Conservation (phyloP, 768 basidiomycete species). For the Scleroderma bovista region DNA sequence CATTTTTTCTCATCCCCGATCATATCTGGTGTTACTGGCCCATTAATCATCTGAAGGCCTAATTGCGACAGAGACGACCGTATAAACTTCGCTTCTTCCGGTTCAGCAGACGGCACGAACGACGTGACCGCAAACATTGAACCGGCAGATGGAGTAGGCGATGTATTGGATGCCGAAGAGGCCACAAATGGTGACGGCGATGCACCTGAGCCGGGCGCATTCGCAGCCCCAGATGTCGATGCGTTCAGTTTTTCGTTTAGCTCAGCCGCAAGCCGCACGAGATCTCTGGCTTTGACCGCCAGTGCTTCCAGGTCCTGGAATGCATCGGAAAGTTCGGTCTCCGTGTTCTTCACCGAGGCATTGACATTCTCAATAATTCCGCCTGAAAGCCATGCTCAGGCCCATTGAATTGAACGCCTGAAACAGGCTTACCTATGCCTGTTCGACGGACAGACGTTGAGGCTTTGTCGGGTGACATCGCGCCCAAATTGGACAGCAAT, state of each 20-base stretch:
- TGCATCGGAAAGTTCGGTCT: slow-evolving; percentile 66
- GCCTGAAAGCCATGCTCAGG: slow-evolving; percentile 40
- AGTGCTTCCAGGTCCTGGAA: slow-evolving; percentile 85
- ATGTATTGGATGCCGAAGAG: slow-evolving; percentile 14
- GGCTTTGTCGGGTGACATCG: slow-evolving; percentile 11
- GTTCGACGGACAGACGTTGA: slow-evolving; percentile 17
- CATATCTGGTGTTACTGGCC: slow-evolving; percentile 88
- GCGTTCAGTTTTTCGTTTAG: slow-evolving; percentile 77
- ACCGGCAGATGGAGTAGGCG: slow-evolving; percentile 15
- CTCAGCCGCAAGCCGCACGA: slow-evolving; percentile 85
- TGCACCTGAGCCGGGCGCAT: not conserved
- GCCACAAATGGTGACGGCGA: slow-evolving; percentile 13
- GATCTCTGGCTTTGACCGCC: slow-evolving; percentile 87
- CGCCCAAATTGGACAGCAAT: slow-evolving; percentile 14
- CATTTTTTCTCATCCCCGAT: slow-evolving; percentile 75
- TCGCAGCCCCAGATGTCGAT: slow-evolving; percentile 18
- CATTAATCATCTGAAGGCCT: slow-evolving; percentile 70
- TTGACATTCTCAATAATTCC: slow-evolving; percentile 79
- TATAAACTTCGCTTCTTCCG: slow-evolving; percentile 83
- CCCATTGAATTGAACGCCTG: not conserved
- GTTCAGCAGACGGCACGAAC: slow-evolving; percentile 45
- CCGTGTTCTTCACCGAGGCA: slow-evolving; percentile 54
- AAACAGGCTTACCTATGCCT: slow-evolving; percentile 23
- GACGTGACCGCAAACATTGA: slow-evolving; percentile 22
- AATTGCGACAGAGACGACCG: slow-evolving; percentile 86